Evolutionary conservation across 2,329 filamentous ascomycete genomes (phyloP).

Genomic region (Fusarium nurragi): DNA sequence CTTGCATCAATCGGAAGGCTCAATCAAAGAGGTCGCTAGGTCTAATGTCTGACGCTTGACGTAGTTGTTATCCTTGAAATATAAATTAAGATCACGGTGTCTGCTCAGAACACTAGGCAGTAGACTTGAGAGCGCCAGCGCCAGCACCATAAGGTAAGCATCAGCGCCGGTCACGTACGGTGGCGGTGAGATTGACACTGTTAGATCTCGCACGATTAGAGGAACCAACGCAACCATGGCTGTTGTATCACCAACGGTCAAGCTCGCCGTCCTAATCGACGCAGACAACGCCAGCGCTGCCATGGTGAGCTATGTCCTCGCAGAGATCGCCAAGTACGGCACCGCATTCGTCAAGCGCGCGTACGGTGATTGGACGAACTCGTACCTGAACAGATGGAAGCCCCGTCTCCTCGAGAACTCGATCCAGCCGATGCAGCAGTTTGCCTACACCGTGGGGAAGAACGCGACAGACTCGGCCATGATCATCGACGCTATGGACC

Average conservation of each 20-base stretch:
- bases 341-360: slow-evolving; percentile 46
- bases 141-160: neutral
- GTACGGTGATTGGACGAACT: slow-evolving; percentile 50
- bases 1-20: neutral
- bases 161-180: neutral
- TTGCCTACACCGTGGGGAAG: slow-evolving; percentile 50
- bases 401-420: slow-evolving; percentile 45
- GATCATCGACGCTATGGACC: slow-evolving; percentile 53
- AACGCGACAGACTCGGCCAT: slow-evolving; percentile 50
- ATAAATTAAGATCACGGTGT: no score
- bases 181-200: neutral
- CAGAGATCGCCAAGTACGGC: slow-evolving; percentile 49
- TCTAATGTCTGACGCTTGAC: neutral
- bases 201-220: neutral
- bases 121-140: no score
- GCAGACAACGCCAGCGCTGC: slow-evolving; percentile 46
- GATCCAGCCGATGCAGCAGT: slow-evolving; percentile 51
- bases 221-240: neutral
- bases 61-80: neutral
- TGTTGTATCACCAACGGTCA: slow-evolving; percentile 10
- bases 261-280: slow-evolving; percentile 49
- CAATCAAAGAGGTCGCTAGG: neutral
- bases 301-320: slow-evolving; percentile 36
- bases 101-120: no score
- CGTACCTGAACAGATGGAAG: slow-evolving; percentile 45